These are phyloP conservation scores for Xylaria digitata DNA, from an alignment of 2,329 filamentous ascomycete genomes.

Conservation along the genomic window DNA sequence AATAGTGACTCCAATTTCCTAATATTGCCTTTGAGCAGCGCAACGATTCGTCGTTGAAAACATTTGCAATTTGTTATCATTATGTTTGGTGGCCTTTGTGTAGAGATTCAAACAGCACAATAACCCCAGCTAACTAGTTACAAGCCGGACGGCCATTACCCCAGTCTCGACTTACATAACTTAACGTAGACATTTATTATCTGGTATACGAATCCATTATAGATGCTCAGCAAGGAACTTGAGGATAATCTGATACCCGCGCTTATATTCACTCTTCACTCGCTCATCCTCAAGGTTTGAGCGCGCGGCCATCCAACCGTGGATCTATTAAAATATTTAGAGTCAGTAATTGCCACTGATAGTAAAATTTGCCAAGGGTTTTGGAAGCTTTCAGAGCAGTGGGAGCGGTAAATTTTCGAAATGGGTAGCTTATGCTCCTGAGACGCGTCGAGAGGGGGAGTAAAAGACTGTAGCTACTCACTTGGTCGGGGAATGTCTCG, in stretches of 20 bases:
- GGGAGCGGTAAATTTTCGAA: too few species aligned
- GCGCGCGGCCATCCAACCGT: conserved; percentile 80
- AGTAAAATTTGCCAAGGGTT: too few species aligned
- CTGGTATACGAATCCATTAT: conserved; percentile 33
- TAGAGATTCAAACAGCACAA: conserved; percentile 2
- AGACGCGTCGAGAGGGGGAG: too few species aligned
- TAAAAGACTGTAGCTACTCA: too few species aligned
- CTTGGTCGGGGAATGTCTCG: conserved; percentile 72
- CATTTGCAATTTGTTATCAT: neutral
- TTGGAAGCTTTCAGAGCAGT: too few species aligned
- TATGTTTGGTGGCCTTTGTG: neutral
- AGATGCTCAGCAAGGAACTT: conserved; percentile 67
- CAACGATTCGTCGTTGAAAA: neutral
- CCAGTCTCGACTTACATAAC: neutral
- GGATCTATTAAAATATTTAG: conserved; percentile 54
- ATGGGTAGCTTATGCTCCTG: too few species aligned
- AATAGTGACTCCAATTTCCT: neutral
- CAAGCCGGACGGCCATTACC: neutral
- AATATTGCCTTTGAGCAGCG: neutral
- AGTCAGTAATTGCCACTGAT: too few species aligned
- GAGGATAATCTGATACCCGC: conserved; percentile 70
- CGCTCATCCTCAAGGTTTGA: conserved; percentile 66
- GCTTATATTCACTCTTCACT: conserved; percentile 70
- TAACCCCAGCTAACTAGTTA: neutral
- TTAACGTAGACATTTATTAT: neutral